Evolutionary conservation across 2,329 filamentous ascomycete species (phyloP), one percentile per base, ranked within the genome.

Genomic region (Colletotrichum falcatum): DNA sequence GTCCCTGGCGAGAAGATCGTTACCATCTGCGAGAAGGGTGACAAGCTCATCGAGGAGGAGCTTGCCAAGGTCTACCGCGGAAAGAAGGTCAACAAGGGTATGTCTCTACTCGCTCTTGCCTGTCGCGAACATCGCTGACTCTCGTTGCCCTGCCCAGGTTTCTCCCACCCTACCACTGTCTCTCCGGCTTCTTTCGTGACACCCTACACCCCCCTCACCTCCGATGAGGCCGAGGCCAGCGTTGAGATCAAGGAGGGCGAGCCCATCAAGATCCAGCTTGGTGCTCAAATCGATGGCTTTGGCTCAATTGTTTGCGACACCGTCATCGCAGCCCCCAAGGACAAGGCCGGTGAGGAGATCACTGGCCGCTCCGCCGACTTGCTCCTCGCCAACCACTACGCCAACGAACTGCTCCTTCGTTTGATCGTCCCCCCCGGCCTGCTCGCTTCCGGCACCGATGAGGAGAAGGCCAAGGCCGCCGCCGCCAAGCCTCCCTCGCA

Each of bases 261-360:
- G 85, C 85, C 93, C 72, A 89, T 97, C 84, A 99, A 99, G 90
- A 96, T 99, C 81, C 96, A 99, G 85, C 90, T 99, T n/a, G 96
- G 96, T 79, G 96, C 96, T 62, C 96, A 99, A 85, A 98, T 99
- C 74, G 94, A 98, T 84, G 96, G 96, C 65, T 97, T 98, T 79
- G 94, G 94, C 76, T 93, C 95, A 75, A 98, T 99, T 80, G 93
- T 98, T 76, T 98, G 96, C 84, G 93, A 98, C 83, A 97, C 94
- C 71, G 87, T 98, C 75, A 82, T 98, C 70, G 91, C 97, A 61
- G 86, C 87, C 58, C 81, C 87, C 73, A 86, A 87, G 77, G 88
- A 89, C 72, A 87, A 89, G 76, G 82, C 88, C 61, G 84, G 88
- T 67, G 90, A 89, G 74, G 87, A 88, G 76, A 84, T 97, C 76